phyloP scores from a whole-genome alignment of 2,329 filamentous ascomycete genomes.

The Epichloe baconii region DNA sequence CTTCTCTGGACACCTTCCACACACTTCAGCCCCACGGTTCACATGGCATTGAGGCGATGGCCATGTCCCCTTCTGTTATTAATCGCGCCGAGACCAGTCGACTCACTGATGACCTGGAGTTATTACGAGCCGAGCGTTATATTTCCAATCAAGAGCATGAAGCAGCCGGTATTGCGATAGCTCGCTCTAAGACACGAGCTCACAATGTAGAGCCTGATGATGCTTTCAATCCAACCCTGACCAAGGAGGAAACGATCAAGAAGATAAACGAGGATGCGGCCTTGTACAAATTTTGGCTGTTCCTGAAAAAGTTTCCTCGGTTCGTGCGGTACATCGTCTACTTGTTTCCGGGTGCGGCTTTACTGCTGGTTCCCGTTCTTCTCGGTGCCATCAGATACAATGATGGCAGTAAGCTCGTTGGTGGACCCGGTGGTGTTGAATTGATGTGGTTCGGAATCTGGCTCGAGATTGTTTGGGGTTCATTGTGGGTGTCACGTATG shows the following conservation, averaged over 20 bases:
- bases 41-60: slow-evolving; percentile 9
- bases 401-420: slow-evolving; percentile 33
- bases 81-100: slow-evolving; percentile 24
- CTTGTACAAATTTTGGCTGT: slow-evolving; percentile 28
- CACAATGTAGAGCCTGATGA: slow-evolving; percentile 28
- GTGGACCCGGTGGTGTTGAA: slow-evolving; percentile 58
- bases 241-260: slow-evolving; percentile 16
- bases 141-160: slow-evolving; percentile 31
- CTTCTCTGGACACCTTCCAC: slow-evolving; percentile 19
- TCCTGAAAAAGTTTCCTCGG: slow-evolving; percentile 36
- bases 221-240: slow-evolving; percentile 28
- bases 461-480: slow-evolving; percentile 87
- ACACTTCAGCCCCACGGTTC: slow-evolving; percentile 14
- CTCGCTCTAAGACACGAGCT: slow-evolving; percentile 17
- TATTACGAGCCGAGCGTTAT: slow-evolving; percentile 33
- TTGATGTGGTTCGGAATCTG: slow-evolving; percentile 90
- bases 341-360: slow-evolving; percentile 29
- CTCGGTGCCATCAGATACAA: slow-evolving; percentile 28
- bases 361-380: slow-evolving; percentile 34
- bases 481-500: slow-evolving; percentile 64
- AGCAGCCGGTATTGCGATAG: slow-evolving; percentile 7
- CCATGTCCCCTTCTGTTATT: slow-evolving; percentile 13
- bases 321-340: slow-evolving; percentile 36
- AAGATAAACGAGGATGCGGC: slow-evolving; percentile 20
- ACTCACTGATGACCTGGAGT: slow-evolving; percentile 35